phyloP scores from a whole-genome alignment of 2,329 filamentous ascomycete species.

The Sordariomycetes sp. region DNA sequence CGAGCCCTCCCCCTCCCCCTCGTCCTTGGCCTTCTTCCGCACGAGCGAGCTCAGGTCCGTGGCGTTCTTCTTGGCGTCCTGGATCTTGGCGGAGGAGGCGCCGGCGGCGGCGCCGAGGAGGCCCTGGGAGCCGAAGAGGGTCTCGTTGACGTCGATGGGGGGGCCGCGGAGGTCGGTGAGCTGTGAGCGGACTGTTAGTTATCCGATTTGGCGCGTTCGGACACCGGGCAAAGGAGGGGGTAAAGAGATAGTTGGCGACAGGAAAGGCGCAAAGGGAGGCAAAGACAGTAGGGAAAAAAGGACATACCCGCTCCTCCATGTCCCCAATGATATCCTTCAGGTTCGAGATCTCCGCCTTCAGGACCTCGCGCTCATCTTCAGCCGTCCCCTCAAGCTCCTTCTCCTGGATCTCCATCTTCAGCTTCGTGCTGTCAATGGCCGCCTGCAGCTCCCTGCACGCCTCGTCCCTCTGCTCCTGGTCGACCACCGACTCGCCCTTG shows the following conservation, averaged over 20 bases:
- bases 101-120: constrained; percentile 53
- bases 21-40: constrained; percentile 46
- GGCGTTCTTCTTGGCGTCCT: constrained; percentile 63
- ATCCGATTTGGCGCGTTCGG: background rate
- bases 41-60: constrained; percentile 67
- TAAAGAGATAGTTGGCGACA: background rate
- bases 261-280: background rate
- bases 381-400: constrained; percentile 52
- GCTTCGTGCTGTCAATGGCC: constrained; percentile 61
- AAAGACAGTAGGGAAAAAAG: background rate
- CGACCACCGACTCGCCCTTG: constrained; percentile 41
- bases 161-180: constrained; percentile 59
- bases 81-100: constrained; percentile 50
- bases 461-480: constrained; percentile 61
- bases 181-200: constrained; percentile 18
- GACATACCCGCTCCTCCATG: constrained; percentile 62
- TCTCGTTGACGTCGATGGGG: constrained; percentile 45
- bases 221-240: background rate
- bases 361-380: constrained; percentile 55
- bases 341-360: constrained; percentile 53
- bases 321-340: constrained; percentile 70
- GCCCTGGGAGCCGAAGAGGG: constrained; percentile 34
- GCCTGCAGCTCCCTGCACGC: constrained; percentile 61
- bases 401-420: constrained; percentile 61
- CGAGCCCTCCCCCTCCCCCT: constrained; percentile 14